Base-by-base conservation (phyloP, 73 alveolate species). In the Urostyla sp. region DNA sequence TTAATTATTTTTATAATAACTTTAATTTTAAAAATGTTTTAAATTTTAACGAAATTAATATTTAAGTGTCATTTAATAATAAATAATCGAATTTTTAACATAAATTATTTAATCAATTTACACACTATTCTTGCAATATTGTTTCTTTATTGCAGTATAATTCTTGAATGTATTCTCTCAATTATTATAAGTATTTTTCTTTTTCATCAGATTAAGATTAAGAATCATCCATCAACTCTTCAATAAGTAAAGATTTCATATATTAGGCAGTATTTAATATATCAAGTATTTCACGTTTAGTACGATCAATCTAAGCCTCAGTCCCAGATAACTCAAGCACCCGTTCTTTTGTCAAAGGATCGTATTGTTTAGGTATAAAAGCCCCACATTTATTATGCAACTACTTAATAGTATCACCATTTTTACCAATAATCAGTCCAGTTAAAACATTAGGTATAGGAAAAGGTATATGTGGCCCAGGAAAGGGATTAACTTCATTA, bases 381-480 rank as follows among this genome's bases (percentile, higher is more conserved):
- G 63, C 80, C 26, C 57, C 80, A 11, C 78, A 31, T 27, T 45
- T 45, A 32, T 37, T 45, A 31, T 26, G 78, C 7, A 56, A 44
- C 67, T 78, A 45, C 60, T 31, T 50, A 13, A 24, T 46, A n/a
- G 67, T 48, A 52, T 78, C 89, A 23, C 89, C 81, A 27, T 35
- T 40, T n/a, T 53, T 49, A 27, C 81, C 57, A 27, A 66, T 46
- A 35, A 58, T 60, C 69, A 50, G 21, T 15, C 80, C 80, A 48
- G 55, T 79, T 34, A 49, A 43, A 46, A 54, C 30, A 26, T 66
- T 66, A 5, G 80, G 80, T 13, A 59, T 69, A 1, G 84, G 57
- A 38, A 49, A 69, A 20, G 80, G 80, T 4, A 66, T 44, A 40
- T 66, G 80, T 13, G 80, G 80, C 5, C 80, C 80, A 66, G 80